Conservation (phyloP, 2,329 filamentous ascomycete species). For the Diaporthe batatas region DNA sequence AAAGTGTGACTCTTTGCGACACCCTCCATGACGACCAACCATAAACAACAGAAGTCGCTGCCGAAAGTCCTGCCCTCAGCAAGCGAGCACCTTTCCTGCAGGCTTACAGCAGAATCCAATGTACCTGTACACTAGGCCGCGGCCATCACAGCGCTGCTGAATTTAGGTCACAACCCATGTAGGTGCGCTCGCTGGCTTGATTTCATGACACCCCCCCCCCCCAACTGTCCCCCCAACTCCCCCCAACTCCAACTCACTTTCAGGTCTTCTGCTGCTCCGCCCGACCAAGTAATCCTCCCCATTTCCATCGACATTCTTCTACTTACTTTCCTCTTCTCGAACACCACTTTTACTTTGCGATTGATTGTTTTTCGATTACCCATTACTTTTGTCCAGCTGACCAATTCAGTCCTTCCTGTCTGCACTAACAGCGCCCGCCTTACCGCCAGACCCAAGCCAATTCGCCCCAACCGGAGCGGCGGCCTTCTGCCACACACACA, state of each 20-base stretch:
- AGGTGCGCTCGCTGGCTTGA: conserved; percentile 17
- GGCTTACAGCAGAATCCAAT: conserved; percentile 32
- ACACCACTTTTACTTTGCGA: conserved; percentile 15
- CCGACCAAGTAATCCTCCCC: conserved; percentile 25
- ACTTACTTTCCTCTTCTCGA: conserved; percentile 22
- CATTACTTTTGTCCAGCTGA: conserved; percentile 37
- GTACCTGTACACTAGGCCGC: conserved; percentile 39
- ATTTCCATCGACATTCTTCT: conserved; percentile 29
- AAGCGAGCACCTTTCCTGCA: conserved; percentile 35
- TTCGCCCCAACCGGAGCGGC: conserved; percentile 33
- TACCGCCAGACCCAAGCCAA: conserved; percentile 19
- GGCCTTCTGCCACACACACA: conserved; percentile 13
- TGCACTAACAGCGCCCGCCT: conserved; percentile 27
- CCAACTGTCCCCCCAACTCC: not conserved
- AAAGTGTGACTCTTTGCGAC: conserved; percentile 41
- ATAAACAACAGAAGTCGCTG: conserved; percentile 31
- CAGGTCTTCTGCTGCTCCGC: conserved; percentile 11
- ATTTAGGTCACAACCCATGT: conserved; percentile 32
- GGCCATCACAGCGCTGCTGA: conserved; percentile 30
- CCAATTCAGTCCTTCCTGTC: conserved; percentile 39
- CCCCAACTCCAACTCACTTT: conserved; percentile 19
- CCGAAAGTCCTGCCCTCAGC: not conserved
- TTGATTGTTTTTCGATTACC: not conserved
- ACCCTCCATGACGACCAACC: conserved; percentile 36
- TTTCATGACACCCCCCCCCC: conserved; percentile 24